A percentile compares a stretch with the other conserved stretches of the same genome.
phyloP scores from a whole-genome alignment of 805 yeast genomes.

The Candida lessepsii region DNA sequence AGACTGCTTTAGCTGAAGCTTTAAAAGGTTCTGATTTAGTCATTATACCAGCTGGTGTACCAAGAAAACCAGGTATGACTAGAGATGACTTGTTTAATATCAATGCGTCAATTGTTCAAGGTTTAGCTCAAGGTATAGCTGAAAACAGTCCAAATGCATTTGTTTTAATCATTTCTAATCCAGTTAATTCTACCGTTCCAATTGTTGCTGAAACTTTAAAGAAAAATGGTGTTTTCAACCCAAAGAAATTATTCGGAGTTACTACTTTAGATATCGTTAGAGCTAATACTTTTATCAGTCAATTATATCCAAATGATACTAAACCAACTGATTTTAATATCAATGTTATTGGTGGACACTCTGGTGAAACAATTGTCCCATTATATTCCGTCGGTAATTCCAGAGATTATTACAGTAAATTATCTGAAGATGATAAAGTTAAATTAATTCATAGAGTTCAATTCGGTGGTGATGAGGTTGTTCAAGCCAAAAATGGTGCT shows the following conservation, averaged over 20 bases:
- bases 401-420: slow-evolving; percentile 32
- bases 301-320: slow-evolving; percentile 43
- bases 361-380: slow-evolving; percentile 93
- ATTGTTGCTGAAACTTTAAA: slow-evolving; percentile 79
- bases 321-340: slow-evolving; percentile 56
- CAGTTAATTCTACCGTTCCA: slow-evolving; percentile 92
- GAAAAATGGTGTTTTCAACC: slow-evolving; percentile 64
- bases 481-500: slow-evolving; percentile 79
- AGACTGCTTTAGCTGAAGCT: slow-evolving; percentile 44
- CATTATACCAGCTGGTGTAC: slow-evolving; percentile 81
- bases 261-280: slow-evolving; percentile 86
- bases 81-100: slow-evolving; percentile 85
- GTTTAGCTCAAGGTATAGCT: slow-evolving; percentile 74
- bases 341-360: slow-evolving; percentile 91
- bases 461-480: slow-evolving; percentile 90
- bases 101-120: slow-evolving; percentile 77
- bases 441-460: slow-evolving; percentile 84
- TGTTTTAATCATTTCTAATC: slow-evolving; percentile 83
- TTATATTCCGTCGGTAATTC: slow-evolving; percentile 53
- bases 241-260: slow-evolving; percentile 78
- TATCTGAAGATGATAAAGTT: slow-evolving; percentile 61
- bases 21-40: slow-evolving; percentile 49
- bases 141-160: slow-evolving; percentile 70
- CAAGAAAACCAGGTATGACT: slow-evolving; percentile 94
- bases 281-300: slow-evolving; percentile 76